Evolutionary conservation across 164 flowering plant species (phyloP).

Genomic region (Santalum album): DNA sequence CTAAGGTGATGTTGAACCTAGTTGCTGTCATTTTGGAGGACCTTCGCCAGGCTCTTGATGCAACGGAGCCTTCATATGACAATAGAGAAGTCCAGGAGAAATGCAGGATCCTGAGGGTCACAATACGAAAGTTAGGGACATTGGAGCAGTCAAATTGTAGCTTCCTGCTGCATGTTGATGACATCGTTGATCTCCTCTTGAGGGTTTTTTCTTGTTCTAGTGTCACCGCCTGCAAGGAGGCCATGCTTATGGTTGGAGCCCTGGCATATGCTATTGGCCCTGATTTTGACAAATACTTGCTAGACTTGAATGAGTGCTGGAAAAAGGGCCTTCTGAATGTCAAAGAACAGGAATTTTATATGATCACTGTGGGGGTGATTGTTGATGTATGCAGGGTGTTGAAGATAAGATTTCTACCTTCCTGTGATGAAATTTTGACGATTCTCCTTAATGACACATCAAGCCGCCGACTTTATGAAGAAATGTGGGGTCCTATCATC

Average conservation of each 20-base stretch:
- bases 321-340: constrained; percentile 63
- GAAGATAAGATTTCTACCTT: constrained; percentile 49
- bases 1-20: constrained; percentile 36
- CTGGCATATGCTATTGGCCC: constrained; percentile 45
- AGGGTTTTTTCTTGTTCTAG: constrained; percentile 46
- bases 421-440: constrained; percentile 52
- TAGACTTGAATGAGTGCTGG: constrained; percentile 37
- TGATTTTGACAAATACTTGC: constrained; percentile 46
- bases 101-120: constrained; percentile 53
- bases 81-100: constrained; percentile 40
- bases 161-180: constrained; percentile 47
- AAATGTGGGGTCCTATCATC: constrained; percentile 52
- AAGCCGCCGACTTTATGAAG: constrained; percentile 46
- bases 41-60: constrained; percentile 48
- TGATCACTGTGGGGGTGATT: constrained; percentile 53
- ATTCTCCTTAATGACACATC: constrained; percentile 54
- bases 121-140: constrained; percentile 46
- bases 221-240: constrained; percentile 58
- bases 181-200: constrained; percentile 45
- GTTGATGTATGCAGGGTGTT: constrained; percentile 57
- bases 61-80: constrained; percentile 6
- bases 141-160: constrained; percentile 34
- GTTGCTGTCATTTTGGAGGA: constrained; percentile 46
- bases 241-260: constrained; percentile 62
- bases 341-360: constrained; percentile 58